Percentiles rank a stretch among this genome's conserved stretches.
phyloP scores from a whole-genome alignment of 352 stramenopile genomes.

The Blastocystis sp. region DNA sequence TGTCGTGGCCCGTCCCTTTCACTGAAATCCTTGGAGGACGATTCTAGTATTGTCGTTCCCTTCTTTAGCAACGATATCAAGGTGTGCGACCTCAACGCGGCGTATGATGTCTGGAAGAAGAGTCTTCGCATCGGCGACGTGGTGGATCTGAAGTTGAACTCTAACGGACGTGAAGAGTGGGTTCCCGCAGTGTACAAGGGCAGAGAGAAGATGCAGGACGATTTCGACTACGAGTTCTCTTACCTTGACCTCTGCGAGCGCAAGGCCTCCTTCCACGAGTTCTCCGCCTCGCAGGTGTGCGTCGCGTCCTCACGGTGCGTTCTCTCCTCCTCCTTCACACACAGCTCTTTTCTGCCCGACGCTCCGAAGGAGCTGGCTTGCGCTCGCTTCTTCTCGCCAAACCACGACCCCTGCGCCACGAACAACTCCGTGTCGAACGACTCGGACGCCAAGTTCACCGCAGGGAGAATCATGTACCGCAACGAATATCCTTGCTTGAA shows the following conservation, averaged over 20 bases:
- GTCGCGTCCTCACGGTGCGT: neutral
- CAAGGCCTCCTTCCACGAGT: neutral
- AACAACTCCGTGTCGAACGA: neutral
- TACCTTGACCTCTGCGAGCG: neutral
- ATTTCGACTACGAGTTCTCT: neutral
- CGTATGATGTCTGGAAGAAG: conserved; percentile 3
- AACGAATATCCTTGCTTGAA: conserved; percentile 27
- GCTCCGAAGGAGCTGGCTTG: neutral
- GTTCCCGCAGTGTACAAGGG: neutral
- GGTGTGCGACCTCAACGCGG: neutral
- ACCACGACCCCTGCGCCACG: neutral
- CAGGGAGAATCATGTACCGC: neutral
- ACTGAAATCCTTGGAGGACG: neutral
- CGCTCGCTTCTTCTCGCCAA: neutral
- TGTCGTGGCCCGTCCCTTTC: neutral
- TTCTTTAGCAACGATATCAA: neutral
- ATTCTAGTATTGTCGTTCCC: neutral
- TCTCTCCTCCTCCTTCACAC: neutral
- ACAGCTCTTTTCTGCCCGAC: neutral
- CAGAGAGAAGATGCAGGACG: neutral
- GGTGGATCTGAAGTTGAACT: neutral
- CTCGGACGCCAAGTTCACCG: neutral
- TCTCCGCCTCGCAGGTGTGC: neutral
- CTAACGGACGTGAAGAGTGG: neutral
- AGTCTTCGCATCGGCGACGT: neutral